Percentiles rank a stretch among this genome's conserved stretches.
Evolutionary conservation across 2,329 filamentous ascomycete genomes (phyloP).

Genomic region (Colletotrichum coccodes): DNA sequence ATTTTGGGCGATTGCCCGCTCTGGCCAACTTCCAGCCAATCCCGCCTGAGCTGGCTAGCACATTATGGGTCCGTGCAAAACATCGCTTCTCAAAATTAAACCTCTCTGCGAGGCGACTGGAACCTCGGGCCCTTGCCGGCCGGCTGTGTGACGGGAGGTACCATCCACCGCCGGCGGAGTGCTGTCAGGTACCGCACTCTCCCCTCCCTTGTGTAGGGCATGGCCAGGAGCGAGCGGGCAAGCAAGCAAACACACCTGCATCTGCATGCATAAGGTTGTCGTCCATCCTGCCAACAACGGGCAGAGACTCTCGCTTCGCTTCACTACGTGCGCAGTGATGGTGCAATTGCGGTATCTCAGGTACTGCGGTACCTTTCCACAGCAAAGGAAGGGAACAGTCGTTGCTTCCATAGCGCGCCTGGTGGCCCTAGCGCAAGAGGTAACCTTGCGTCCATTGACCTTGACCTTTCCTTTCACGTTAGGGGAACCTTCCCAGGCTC

Average conservation of each 20-base stretch:
- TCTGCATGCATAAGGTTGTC: background rate
- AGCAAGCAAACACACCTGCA: background rate
- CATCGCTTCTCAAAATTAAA: constrained; percentile 5
- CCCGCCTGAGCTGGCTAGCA: constrained; percentile 8
- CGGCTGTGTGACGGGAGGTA: constrained; percentile 5
- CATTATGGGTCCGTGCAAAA: constrained; percentile 21
- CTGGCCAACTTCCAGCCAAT: constrained; percentile 28
- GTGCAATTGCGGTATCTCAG: background rate
- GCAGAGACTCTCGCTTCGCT: background rate
- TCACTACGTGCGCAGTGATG: background rate
- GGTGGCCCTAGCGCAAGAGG: constrained; percentile 26
- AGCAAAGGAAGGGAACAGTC: background rate
- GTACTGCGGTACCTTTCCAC: background rate
- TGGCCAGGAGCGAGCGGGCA: background rate
- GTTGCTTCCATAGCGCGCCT: constrained; percentile 24
- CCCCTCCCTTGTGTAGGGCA: background rate
- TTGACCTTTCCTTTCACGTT: constrained; percentile 30
- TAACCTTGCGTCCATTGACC: constrained; percentile 24
- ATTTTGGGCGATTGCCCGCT: constrained; percentile 25
- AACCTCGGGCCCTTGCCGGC: constrained; percentile 10
- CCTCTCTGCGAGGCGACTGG: background rate
- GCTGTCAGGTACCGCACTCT: background rate
- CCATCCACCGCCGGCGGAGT: background rate
- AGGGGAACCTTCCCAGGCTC: constrained; percentile 30
- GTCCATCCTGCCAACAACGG: background rate